Conservation (phyloP, 2,329 filamentous ascomycete genomes). For the Cytospora paraplurivora region DNA sequence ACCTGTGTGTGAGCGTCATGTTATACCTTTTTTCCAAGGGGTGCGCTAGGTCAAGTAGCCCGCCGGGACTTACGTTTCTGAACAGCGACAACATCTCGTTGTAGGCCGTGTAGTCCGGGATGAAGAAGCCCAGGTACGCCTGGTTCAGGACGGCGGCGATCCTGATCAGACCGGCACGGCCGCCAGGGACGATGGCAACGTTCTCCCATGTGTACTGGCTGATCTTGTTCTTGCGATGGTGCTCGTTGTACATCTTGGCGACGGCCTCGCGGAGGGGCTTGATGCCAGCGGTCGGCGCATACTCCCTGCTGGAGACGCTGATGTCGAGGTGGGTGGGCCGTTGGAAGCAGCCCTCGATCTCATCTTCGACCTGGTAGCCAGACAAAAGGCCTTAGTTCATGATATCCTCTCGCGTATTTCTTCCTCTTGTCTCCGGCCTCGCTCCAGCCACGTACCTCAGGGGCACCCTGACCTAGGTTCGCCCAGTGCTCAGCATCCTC, state of each 20-base stretch:
- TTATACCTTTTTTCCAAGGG: background rate
- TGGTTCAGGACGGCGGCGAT: constrained; percentile 94
- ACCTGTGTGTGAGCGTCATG: constrained; percentile 14
- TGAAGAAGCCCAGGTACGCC: constrained; percentile 90
- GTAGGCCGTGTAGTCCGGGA: constrained; percentile 93
- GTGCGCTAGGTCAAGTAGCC: constrained; percentile 17
- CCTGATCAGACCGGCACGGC: constrained; percentile 87
- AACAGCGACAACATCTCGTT: constrained; percentile 97
- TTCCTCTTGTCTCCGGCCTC: background rate
- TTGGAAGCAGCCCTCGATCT: constrained; percentile 86
- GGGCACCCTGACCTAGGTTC: constrained; percentile 69
- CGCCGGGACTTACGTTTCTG: constrained; percentile 67
- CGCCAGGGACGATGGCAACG: constrained; percentile 92
- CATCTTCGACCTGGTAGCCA: constrained; percentile 69
- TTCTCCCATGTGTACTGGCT: constrained; percentile 98
- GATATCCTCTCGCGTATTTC: background rate
- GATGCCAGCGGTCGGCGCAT: constrained; percentile 92
- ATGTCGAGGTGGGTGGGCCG: constrained; percentile 79
- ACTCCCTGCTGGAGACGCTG: constrained; percentile 78
- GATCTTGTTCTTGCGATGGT: constrained; percentile 83
- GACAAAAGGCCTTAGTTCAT: background rate
- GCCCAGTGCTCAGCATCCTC: constrained; percentile 85
- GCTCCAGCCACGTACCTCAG: constrained; percentile 24
- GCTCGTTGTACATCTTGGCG: constrained; percentile 88
- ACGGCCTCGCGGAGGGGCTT: constrained; percentile 87